Evolutionary conservation across 2,329 filamentous ascomycete genomes (phyloP), one percentile per base, ranked within the genome.

Genomic region (Phialophora expanda): DNA sequence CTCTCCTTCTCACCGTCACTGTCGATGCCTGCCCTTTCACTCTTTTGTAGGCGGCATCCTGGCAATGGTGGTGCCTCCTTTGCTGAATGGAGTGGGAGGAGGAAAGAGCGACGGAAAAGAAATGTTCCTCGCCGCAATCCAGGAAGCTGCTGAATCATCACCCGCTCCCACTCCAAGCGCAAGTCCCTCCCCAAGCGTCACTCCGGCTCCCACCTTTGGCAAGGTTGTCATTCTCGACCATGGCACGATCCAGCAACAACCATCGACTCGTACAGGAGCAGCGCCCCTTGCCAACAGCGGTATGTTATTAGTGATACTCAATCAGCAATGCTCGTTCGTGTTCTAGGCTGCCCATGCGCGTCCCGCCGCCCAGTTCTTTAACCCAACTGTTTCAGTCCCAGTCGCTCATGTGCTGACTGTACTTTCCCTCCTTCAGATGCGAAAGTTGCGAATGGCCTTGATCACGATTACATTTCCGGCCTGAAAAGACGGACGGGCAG

Each of bases 381-480:
- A 50, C 17, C 17, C 20, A 46, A 17, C 28, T 46, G 38, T 26
- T 30, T 34, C 20, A 22, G n/a, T 24, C 7, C 30, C 57, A 48
- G 17, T 53, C 26, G 1, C 58, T 41, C 30, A 26, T 17, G 56
- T 66, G 67, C 67, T 69, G 67, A 69, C 67, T 67, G 63, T 69
- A 56, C 44, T 60, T 38, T 53, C 54, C 65, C 67, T 34, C 55
- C 60, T 56, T 63, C 65, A 69, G 62, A 66, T 56, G 62, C 65
- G 56, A 51, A 54, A 65, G 60, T 46, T 56, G 53, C 63, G 57
- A 56, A 34, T 56, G 50, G 34, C 51, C 17, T 59, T 61, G 30
- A 58, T 54, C 58, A 62, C 55, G 59, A 46, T 56, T 48, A 64
- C 59, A 62, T 34, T 62, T 65, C 46, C 51, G 57, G 50, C 67